phyloP scores from a whole-genome alignment of 768 basidiomycete genomes.

The Lactarius quietus region DNA sequence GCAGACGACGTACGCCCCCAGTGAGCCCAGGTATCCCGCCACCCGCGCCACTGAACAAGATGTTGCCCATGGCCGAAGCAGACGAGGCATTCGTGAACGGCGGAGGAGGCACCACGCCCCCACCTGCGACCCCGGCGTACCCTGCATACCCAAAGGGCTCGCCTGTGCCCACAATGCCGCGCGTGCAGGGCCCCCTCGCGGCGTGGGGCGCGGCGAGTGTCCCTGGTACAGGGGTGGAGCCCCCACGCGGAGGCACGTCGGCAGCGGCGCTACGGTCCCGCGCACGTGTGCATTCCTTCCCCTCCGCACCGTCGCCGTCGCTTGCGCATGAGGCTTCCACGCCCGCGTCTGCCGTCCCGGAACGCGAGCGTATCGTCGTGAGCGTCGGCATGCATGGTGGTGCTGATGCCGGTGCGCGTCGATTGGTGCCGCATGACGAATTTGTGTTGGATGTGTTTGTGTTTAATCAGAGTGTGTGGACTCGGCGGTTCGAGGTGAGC shows the following conservation, averaged over 20 bases:
- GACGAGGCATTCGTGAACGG: conserved; percentile 23
- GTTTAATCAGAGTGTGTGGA: conserved; percentile 76
- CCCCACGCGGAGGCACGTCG: conserved; percentile 48
- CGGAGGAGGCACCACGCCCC: conserved; percentile 24
- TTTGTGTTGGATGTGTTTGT: conserved; percentile 87
- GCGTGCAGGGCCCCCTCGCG: conserved; percentile 53
- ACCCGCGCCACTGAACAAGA: conserved; percentile 18
- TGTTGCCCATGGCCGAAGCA: conserved; percentile 22
- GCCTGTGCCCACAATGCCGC: conserved; percentile 46
- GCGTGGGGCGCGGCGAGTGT: conserved; percentile 45
- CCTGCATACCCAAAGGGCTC: conserved; percentile 58
- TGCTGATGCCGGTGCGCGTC: conserved; percentile 28
- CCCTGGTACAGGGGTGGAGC: conserved; percentile 60
- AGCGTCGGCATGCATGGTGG: conserved; percentile 52
- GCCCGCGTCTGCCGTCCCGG: conserved; percentile 41
- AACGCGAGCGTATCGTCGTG: conserved; percentile 61
- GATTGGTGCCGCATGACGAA: conserved; percentile 66
- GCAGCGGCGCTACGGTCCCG: conserved; percentile 38
- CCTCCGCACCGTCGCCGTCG: conserved; percentile 37
- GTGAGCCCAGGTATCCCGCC: conserved; percentile 24
- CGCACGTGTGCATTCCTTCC: conserved; percentile 48
- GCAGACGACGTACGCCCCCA: conserved; percentile 25
- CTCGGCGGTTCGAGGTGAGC: conserved; percentile 71
- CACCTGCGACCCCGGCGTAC: conserved; percentile 64
- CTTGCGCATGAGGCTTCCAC: conserved; percentile 51